Conservation (phyloP, 768 basidiomycete genomes). For the Crepidotus variabilis region DNA sequence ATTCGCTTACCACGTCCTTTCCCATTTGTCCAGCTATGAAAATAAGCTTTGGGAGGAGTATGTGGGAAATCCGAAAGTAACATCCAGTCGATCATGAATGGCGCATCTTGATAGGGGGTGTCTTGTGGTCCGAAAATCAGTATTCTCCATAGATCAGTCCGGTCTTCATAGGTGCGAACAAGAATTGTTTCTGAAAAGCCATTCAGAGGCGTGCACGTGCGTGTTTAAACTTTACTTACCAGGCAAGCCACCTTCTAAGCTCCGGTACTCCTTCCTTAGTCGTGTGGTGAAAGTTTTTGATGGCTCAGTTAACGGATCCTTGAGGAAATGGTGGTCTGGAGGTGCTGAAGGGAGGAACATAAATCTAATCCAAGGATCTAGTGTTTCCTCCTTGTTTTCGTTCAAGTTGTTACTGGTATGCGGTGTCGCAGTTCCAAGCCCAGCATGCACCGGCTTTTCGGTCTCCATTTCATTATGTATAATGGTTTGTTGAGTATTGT, state of each 20-base stretch:
- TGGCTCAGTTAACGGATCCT: slow-evolving; percentile 55
- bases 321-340: slow-evolving; percentile 77
- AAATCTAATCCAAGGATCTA: slow-evolving; percentile 68
- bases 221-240: slow-evolving; percentile 43
- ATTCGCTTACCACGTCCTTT: slow-evolving; percentile 71
- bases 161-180: slow-evolving; percentile 88
- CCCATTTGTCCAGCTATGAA: slow-evolving; percentile 92
- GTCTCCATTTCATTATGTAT: background rate
- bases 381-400: background rate
- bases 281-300: slow-evolving; percentile 73
- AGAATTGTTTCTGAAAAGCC: slow-evolving; percentile 68
- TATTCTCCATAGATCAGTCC: slow-evolving; percentile 80
- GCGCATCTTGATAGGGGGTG: slow-evolving; percentile 93
- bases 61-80: slow-evolving; percentile 81
- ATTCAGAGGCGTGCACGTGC: background rate
- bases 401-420: background rate
- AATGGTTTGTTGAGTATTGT: slow-evolving; percentile 14
- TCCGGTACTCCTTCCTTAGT: slow-evolving; percentile 80
- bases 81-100: slow-evolving; percentile 94
- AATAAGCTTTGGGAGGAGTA: slow-evolving; percentile 82
- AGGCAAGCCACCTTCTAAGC: slow-evolving; percentile 74
- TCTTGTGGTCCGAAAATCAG: slow-evolving; percentile 92
- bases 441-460: background rate
- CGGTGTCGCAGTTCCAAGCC: background rate
- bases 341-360: slow-evolving; percentile 74